phyloP scores from a whole-genome alignment of 192 early-diverging fungal species.

The Umbelopsis sp. region DNA sequence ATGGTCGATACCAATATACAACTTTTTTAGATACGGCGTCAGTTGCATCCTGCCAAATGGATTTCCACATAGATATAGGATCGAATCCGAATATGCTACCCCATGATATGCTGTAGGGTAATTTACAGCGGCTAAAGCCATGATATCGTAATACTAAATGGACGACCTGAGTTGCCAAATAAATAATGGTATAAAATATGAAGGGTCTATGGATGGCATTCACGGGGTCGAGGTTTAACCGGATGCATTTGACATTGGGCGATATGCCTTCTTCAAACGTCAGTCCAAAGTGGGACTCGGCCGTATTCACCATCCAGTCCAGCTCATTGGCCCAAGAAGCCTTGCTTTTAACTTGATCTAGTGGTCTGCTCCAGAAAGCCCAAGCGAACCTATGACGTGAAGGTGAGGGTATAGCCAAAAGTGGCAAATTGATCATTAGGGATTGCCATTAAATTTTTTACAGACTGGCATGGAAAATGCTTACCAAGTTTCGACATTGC shows the following conservation, averaged over 20 bases:
- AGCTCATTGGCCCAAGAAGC: slow-evolving; percentile 43
- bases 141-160: slow-evolving; percentile 24
- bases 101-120: slow-evolving; percentile 15
- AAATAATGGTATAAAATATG: slow-evolving; percentile 55
- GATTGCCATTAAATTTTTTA: not conserved
- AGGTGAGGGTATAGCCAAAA: not conserved
- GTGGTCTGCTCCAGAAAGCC: slow-evolving; percentile 49
- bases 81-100: slow-evolving; percentile 17
- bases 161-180: slow-evolving; percentile 19
- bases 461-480: not conserved
- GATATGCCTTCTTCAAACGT: slow-evolving; percentile 49
- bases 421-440: not conserved
- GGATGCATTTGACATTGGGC: slow-evolving; percentile 52
- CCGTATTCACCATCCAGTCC: slow-evolving; percentile 39
- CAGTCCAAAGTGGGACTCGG: slow-evolving; percentile 41
- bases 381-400: slow-evolving; percentile 51
- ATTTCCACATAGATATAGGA: not conserved
- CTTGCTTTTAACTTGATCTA: slow-evolving; percentile 38
- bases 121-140: not conserved
- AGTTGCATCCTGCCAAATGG: not conserved
- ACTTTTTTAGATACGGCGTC: slow-evolving; percentile 4
- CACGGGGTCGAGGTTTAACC: slow-evolving; percentile 57
- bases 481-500: slow-evolving; percentile 40
- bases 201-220: slow-evolving; percentile 59
- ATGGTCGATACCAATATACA: slow-evolving; percentile 47